Evolutionary conservation across 805 yeast species (phyloP).

Genomic region (Ogataea zsoltii): DNA sequence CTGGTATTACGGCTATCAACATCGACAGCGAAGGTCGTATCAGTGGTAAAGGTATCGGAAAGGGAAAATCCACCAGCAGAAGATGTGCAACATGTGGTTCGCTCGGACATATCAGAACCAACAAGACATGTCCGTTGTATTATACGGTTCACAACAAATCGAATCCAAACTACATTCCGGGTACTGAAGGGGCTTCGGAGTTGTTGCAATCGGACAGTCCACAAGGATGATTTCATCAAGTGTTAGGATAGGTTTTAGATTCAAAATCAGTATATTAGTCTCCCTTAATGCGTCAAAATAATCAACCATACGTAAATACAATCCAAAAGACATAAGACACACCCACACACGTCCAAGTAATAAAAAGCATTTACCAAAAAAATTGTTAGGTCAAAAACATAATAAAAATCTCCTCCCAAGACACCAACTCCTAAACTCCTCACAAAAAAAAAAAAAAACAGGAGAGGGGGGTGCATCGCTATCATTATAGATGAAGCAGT

Average conservation of each 20-base stretch:
- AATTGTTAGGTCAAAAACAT: too few relatives aligned
- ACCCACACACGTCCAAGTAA: not conserved
- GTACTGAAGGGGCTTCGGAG: conserved; percentile 30
- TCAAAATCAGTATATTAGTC: conserved; percentile 1
- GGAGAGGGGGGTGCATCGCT: not conserved
- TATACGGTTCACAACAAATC: conserved; percentile 41
- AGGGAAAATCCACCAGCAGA: conserved; percentile 71
- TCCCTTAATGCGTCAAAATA: not conserved
- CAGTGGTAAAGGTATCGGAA: conserved; percentile 70
- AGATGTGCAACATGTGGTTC: conserved; percentile 96
- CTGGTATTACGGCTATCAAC: conserved; percentile 35
- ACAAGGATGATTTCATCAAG: too few relatives aligned
- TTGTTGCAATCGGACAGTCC: conserved; percentile 12
- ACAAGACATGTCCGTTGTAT: conserved; percentile 88
- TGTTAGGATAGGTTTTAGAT: not conserved
- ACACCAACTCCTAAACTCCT: too few relatives aligned
- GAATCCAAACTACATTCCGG: conserved; percentile 36
- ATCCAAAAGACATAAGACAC: not conserved
- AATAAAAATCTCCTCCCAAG: too few relatives aligned
- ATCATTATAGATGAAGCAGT: not conserved
- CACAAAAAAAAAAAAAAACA: not conserved
- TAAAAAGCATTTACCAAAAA: not conserved
- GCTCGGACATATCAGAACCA: conserved; percentile 91
- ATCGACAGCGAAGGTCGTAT: conserved; percentile 39
- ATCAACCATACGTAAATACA: not conserved